Evolutionary conservation across 2,329 filamentous ascomycete genomes (phyloP), one percentile per base, ranked within the genome.

Genomic region (Fusarium camptoceras): DNA sequence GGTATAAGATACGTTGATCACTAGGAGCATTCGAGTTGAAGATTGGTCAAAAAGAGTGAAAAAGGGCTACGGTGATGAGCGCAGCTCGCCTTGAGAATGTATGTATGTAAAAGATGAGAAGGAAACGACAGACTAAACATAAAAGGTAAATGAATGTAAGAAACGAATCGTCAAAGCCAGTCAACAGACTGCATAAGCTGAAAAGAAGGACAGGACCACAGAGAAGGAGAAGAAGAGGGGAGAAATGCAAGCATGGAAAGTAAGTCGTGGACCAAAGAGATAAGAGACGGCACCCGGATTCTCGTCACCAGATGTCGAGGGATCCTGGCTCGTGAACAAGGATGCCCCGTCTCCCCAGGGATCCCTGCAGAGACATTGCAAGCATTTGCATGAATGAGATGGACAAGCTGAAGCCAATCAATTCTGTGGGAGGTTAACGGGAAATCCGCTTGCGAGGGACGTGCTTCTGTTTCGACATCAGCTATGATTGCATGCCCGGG

Each of bases 401-500:
- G 57, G 55, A 48, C 56, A 31, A 28, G 41, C 53, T 28, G 30
- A 50, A 55, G 49, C 72, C 72, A 75, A 75, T 72, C 66, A 71
- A 24, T 18, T 25, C 44, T 25, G 49, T 16, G 34, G 42, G 42
- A 55, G 31, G 59, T 44, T 42, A 48, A 54, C 71, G 66, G 68
- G 59, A 67, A 63, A 51, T 48, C 68, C 68, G 59, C 66, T 43
- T 47, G 37, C 50, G 56, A 22, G 62, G 61, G 55, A 50, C 59
- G 49, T 68, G 68, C 71, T 73, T 74, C 59, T 71, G 68, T 75
- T 75, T 75, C 72, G 64, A 69, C 66, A 75, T 73, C 68, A 75
- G 57, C 72, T 60, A 59, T 50, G 44, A 65, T 65, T 59, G 22
- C 27, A 47, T 50, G 20, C 18, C 18, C 18, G 34, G 34, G n/a